Evolutionary conservation across 2,329 filamentous ascomycete species (phyloP), one percentile per base, ranked within the genome.

Genomic region (Epichloe brachyelytri): DNA sequence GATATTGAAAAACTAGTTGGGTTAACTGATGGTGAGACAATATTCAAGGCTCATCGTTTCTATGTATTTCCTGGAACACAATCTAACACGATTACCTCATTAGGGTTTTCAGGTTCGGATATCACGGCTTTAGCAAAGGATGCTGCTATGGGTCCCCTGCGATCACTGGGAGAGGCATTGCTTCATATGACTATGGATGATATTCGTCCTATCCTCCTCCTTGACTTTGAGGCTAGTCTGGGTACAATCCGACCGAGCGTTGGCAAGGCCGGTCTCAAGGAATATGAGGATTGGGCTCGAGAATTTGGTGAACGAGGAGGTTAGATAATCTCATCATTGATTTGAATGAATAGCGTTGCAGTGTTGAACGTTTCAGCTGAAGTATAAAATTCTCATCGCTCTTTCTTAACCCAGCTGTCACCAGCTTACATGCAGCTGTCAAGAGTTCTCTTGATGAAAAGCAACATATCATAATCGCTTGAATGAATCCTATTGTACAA

Each of bases 101-200:
- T 39, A 96, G 90, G 89, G n/a, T 98, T 95, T 69, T 96, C 89
- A 8, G 93, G 93, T 43, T 95, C 89, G 2, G 93, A 98, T 62
- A 95, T 98, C 57, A 97, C 93, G 20, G 90, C 93, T 1, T 74
- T 98, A 8, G 93, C 93, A 7, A 98, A 98, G 68, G 93, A 98
- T 64, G 93, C 93, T 8, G 93, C 93, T 3, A 98, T 98, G 93
- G 91, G 93, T 0, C 93, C 93, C 0, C 72, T 98, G 12, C 80
- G 93, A 34, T 91, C 88, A 49, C 73, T 97, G 2, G 93, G 93
- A 26, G 93, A 97, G 65, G 88, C 86, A 40, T 71, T 98, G 33
- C 74, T 98, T 36, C 83, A 87, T 57, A 97, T 94, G 76, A 86
- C 85, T 0, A 95, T 93, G 79, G 93, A 98, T 54, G 82, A 97